Evolutionary conservation across 1,139 yeast genomes (phyloP).

Genomic region (Diutina scorzettiae): DNA sequence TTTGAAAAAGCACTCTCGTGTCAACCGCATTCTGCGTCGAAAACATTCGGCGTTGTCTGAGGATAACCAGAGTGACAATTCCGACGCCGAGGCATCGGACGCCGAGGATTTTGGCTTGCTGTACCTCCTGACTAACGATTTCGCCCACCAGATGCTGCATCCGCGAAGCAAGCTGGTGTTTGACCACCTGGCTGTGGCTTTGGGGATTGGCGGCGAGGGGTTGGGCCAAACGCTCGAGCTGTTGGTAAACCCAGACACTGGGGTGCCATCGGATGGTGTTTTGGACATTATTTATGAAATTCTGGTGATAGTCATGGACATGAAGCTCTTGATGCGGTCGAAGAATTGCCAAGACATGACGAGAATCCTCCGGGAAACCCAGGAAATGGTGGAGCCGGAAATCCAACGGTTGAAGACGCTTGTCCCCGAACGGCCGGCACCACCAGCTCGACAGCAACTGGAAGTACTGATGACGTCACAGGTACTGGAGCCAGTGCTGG

Average conservation of each 20-base stretch:
- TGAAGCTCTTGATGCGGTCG: conserved; percentile 51
- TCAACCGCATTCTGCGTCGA: conserved; percentile 10
- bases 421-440: neutral
- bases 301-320: conserved; percentile 48
- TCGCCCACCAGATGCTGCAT: conserved; percentile 12
- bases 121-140: conserved; percentile 14
- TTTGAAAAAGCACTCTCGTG: conserved; percentile 29
- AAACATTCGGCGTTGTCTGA: neutral
- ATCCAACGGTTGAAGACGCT: neutral
- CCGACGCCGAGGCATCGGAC: conserved; percentile 3
- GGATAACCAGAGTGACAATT: conserved; percentile 2
- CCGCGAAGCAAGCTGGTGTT: conserved; percentile 28
- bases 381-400: conserved; percentile 12
- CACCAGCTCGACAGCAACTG: conserved; percentile 14
- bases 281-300: conserved; percentile 50
- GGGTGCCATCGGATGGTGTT: conserved; percentile 40
- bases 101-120: conserved; percentile 13
- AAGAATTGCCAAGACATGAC: conserved; percentile 51
- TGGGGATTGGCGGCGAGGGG: conserved; percentile 8
- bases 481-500: conserved; percentile 15
- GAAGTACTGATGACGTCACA: conserved; percentile 21
- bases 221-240: conserved; percentile 32
- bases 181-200: conserved; percentile 16
- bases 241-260: conserved; percentile 39
- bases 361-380: conserved; percentile 21